phyloP scores from a whole-genome alignment of 371 early-diverging fungal genomes.

The Neoconidiobolus thromboides region DNA sequence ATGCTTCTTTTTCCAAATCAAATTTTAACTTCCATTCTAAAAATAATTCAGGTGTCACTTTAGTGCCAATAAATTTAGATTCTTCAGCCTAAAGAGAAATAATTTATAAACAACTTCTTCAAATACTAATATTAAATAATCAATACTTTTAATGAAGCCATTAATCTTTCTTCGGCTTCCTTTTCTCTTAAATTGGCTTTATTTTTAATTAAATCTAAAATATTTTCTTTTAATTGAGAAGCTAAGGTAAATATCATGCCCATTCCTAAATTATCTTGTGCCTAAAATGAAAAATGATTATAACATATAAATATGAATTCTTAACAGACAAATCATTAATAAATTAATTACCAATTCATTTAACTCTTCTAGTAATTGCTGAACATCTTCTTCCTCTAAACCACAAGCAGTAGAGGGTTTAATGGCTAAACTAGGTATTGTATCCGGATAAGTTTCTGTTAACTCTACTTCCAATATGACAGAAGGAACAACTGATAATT shows the following conservation, averaged over 20 bases:
- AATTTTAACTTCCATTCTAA: constrained; percentile 60
- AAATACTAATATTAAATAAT: not conserved
- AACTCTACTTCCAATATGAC: constrained; percentile 48
- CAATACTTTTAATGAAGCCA: constrained; percentile 43
- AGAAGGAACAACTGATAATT: not conserved
- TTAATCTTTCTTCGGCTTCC: constrained; percentile 31
- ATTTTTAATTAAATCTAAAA: constrained; percentile 36
- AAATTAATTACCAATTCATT: constrained; percentile 19
- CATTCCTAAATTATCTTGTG: constrained; percentile 71
- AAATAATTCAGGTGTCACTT: constrained; percentile 60
- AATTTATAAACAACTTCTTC: not conserved
- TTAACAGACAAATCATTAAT: not conserved
- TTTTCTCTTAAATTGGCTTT: constrained; percentile 27
- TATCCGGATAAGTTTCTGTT: constrained; percentile 32
- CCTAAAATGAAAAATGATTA: constrained; percentile 14
- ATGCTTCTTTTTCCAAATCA: constrained; percentile 38
- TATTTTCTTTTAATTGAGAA: constrained; percentile 47
- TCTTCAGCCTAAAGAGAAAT: constrained; percentile 32
- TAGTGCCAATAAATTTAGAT: constrained; percentile 62
- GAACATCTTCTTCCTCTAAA: constrained; percentile 20
- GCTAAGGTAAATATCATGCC: constrained; percentile 81
- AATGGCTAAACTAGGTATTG: constrained; percentile 47
- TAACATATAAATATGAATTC: not conserved
- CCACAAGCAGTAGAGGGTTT: constrained; percentile 14
- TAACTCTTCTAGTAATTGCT: constrained; percentile 22